These are phyloP conservation scores for Porcisia hertigi DNA, from an alignment of 208 protist genomes.

Conservation along the genomic window DNA sequence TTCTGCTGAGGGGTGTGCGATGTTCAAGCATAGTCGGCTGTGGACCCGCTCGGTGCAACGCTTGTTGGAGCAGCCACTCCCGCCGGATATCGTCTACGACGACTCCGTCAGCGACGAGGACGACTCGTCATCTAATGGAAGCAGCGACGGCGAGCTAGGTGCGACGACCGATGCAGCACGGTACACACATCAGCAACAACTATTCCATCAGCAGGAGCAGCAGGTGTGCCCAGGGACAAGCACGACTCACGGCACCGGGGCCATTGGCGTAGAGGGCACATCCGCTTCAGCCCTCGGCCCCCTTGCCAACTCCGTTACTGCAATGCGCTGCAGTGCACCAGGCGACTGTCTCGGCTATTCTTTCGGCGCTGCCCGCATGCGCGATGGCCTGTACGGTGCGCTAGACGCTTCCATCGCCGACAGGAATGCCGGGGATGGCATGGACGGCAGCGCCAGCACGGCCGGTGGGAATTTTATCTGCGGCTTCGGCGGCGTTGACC, in stretches of 20 bases:
- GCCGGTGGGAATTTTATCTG: background rate
- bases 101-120: constrained; percentile 40
- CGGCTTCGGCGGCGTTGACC: background rate
- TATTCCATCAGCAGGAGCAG: constrained; percentile 16
- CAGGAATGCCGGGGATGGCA: constrained; percentile 6
- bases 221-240: constrained; percentile 10
- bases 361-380: constrained; percentile 6
- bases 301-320: constrained; percentile 17
- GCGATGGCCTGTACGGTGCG: constrained; percentile 18
- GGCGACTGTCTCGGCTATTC: constrained; percentile 30
- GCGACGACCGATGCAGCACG: constrained; percentile 28
- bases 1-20: constrained; percentile 72
- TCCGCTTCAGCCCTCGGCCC: constrained; percentile 19
- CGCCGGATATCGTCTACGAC: constrained; percentile 72
- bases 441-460: constrained; percentile 5
- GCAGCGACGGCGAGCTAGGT: constrained; percentile 43
- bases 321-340: constrained; percentile 21
- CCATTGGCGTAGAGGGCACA: constrained; percentile 6
- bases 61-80: constrained; percentile 72
- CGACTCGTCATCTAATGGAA: constrained; percentile 42
- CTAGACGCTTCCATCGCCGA: constrained; percentile 19
- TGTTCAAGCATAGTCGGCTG: constrained; percentile 82
- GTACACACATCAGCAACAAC: constrained; percentile 34
- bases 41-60: constrained; percentile 78
- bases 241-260: constrained; percentile 16